Percentiles rank a stretch among this genome's conserved stretches.
Evolutionary conservation across 106 monocot genomes (phyloP).

Genomic region (Allium cepa): DNA sequence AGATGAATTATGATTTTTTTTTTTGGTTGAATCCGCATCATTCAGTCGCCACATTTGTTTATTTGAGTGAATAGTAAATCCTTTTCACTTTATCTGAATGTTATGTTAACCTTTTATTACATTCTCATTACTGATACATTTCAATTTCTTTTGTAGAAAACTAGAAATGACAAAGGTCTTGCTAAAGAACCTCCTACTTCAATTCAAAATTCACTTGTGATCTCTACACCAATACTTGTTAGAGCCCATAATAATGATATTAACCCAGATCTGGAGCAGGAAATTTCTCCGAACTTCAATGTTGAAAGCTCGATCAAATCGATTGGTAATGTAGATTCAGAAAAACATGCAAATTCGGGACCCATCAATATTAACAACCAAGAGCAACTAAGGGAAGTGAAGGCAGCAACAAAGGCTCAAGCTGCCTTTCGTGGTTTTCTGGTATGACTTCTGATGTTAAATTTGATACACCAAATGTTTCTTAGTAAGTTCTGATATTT

Average conservation of each 20-base stretch:
- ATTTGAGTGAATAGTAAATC: no score
- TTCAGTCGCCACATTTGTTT: no score
- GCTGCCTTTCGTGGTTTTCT: conserved; percentile 86
- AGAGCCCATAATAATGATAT: conserved; percentile 24
- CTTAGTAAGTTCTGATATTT: no score
- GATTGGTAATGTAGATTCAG: conserved; percentile 14
- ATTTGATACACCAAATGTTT: no score
- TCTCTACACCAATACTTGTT: conserved; percentile 57
- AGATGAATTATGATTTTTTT: no score
- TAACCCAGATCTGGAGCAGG: conserved; percentile 23
- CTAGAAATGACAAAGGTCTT: conserved; percentile 28
- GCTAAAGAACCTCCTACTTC: conserved; percentile 27
- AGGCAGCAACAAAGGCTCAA: conserved; percentile 79
- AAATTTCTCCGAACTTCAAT: conserved; percentile 16
- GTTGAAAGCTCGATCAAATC: conserved; percentile 9
- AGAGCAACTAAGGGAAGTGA: conserved; percentile 35
- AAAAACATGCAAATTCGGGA: conserved; percentile 13
- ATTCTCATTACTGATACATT: neutral
- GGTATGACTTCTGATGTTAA: conserved; percentile 27
- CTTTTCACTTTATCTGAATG: no score
- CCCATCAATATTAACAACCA: conserved; percentile 16
- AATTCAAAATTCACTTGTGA: conserved; percentile 43
- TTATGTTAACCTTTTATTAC: neutral
- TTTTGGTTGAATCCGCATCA: no score
- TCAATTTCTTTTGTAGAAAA: conserved; percentile 21